Base-by-base conservation (phyloP, 371 early-diverging fungal genomes). In the Apophysomyces sp. region DNA sequence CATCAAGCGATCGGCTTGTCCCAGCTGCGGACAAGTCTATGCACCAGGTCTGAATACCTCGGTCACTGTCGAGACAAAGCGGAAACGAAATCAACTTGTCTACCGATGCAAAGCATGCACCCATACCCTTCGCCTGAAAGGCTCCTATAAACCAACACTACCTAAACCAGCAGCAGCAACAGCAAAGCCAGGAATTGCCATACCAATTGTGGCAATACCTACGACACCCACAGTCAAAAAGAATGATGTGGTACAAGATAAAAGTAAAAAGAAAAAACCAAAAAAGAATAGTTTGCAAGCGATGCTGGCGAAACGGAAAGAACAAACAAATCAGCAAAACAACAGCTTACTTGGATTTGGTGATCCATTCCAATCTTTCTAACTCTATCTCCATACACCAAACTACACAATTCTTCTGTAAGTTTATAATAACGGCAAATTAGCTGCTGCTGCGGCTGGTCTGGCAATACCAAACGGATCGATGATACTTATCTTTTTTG, bases 271-370 rank as follows among this genome's bases (percentile, higher is more conserved):
- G 18, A 77, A 77, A 39, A 72, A 74, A 29, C 32, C 37, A 7
- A 77, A 76, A 52, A 80, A 80, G 72, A 80, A 77, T 57, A 72
- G 67, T 27, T 36, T 80, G 21, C 74, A 76, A 24, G 72, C 74
- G 9, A 49, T 80, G 51, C 32, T 76, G 21, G 66, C 69, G 8
- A 76, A 66, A 44, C 68, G 71, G 2, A 66, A 74, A 32, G 58
- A 73, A 31, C 53, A 63, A 37, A 61, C 31, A 55, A 52, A 29
- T 28, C 36, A 55, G 15, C 55, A 31, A 8, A 9, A 18, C 18
- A 28, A 41, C 27, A 34, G 40, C 24, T 39, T 39, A 12, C 53
- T 71, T 27, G 69, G 65, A n/a, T 60, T 72, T 12, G 53, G 63
- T 37, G 79, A 78, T 44, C 75, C 75, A 36, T 61, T 78, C 36